These are phyloP conservation scores for Beta corolliflora DNA, from an alignment of 179 eudicot species.

Conservation along the genomic window DNA sequence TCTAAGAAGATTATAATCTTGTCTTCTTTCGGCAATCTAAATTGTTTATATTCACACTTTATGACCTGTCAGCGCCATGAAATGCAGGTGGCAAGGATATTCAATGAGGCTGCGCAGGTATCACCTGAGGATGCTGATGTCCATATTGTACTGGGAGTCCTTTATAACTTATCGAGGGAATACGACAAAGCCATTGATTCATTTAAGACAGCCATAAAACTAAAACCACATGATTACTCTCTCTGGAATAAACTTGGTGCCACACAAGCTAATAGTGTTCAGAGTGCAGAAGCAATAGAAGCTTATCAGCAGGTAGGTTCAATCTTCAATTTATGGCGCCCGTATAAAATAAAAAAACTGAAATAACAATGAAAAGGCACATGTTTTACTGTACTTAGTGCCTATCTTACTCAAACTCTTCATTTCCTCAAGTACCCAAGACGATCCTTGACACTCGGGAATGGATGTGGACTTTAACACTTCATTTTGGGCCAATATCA, in stretches of 20 bases:
- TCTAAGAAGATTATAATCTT: background rate
- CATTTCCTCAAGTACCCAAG: no score
- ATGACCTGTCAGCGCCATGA: conserved; percentile 23
- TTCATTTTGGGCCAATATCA: no score
- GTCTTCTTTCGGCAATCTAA: background rate
- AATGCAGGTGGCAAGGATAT: conserved; percentile 73
- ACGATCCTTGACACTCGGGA: no score
- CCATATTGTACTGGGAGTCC: conserved; percentile 91
- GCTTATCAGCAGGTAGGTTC: conserved; percentile 89
- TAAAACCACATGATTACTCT: conserved; percentile 93
- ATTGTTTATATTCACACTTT: conserved; percentile 9
- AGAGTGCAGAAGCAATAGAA: conserved; percentile 88
- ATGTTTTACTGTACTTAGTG: no score
- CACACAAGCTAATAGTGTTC: conserved; percentile 95
- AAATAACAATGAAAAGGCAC: no score
- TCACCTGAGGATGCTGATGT: conserved; percentile 97
- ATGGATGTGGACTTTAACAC: no score
- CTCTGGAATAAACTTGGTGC: conserved; percentile 99
- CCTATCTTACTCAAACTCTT: no score
- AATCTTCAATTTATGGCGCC: background rate
- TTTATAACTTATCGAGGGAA: conserved; percentile 91
- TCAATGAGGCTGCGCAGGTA: conserved; percentile 87
- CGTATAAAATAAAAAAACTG: no score
- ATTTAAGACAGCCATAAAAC: conserved; percentile 77
- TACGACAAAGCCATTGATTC: conserved; percentile 90